A percentile compares a stretch with the other conserved stretches of the same genome.
phyloP scores from a whole-genome alignment of 371 early-diverging fungal genomes.

The Mortierella sp. region DNA sequence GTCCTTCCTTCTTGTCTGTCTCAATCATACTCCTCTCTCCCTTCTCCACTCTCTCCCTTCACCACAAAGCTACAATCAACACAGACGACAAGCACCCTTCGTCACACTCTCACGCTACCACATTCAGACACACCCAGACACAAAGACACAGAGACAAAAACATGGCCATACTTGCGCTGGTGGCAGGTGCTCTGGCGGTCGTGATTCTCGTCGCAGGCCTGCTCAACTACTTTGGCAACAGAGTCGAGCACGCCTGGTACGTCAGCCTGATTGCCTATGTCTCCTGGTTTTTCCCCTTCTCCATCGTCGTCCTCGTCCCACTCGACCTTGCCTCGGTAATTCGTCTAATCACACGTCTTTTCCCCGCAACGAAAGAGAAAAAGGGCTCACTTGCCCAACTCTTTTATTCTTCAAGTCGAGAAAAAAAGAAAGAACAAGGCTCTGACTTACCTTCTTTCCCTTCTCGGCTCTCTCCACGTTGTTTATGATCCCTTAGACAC shows the following conservation, averaged over 20 bases:
- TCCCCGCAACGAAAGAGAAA: too few species aligned
- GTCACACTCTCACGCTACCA: neutral
- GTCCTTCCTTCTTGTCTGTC: neutral
- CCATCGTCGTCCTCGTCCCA: conserved; percentile 90
- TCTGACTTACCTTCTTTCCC: neutral
- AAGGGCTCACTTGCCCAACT: neutral
- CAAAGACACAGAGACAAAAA: neutral
- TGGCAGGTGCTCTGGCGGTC: conserved; percentile 63
- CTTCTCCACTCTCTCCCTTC: neutral
- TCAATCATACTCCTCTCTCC: neutral
- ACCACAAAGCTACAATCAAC: neutral
- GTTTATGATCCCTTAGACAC: conserved; percentile 61
- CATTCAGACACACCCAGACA: neutral
- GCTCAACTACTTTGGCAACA: conserved; percentile 83
- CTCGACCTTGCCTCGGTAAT: conserved; percentile 91
- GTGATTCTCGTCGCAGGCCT: conserved; percentile 70
- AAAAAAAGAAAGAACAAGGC: neutral
- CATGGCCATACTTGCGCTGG: conserved; percentile 62
- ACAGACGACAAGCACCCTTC: neutral
- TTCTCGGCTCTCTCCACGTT: neutral
- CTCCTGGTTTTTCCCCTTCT: conserved; percentile 93
- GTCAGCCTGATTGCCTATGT: conserved; percentile 73
- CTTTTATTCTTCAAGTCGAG: conserved; percentile 2
- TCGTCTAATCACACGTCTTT: neutral
- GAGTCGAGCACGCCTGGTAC: conserved; percentile 76